Percentiles rank a stretch among this genome's conserved stretches.
Conservation (phyloP, 306 rosid species). For the Castanea sativa region DNA sequence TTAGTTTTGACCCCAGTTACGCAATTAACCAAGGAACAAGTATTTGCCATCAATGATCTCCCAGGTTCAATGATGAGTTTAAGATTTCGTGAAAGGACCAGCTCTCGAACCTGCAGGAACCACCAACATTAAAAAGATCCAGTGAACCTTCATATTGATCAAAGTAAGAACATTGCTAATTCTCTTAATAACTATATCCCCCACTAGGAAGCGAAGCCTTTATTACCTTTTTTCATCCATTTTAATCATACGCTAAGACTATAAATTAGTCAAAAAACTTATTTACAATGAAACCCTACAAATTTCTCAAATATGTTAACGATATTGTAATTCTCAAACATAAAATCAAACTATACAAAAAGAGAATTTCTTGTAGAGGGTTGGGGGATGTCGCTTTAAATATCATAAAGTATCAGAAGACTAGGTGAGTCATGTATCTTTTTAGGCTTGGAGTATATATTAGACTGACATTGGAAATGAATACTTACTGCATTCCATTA, state of each 20-base stretch:
- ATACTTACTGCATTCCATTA: background rate
- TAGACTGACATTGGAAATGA: background rate
- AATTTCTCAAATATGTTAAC: background rate
- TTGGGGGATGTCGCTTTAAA: background rate
- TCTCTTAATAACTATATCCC: background rate
- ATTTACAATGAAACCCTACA: background rate
- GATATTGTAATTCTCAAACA: background rate
- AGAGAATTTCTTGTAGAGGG: background rate
- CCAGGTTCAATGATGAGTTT: conserved; percentile 97
- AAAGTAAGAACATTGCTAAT: background rate
- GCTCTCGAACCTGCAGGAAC: conserved; percentile 65
- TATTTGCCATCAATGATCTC: conserved; percentile 91
- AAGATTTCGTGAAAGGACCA: conserved; percentile 74
- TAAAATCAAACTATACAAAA: background rate
- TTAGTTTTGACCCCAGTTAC: conserved; percentile 96
- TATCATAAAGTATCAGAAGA: background rate
- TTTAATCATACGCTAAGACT: background rate
- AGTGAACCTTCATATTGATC: background rate
- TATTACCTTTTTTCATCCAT: background rate
- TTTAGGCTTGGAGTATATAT: background rate
- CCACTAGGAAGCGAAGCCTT: background rate
- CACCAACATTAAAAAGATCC: background rate
- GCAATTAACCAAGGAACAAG: conserved; percentile 88
- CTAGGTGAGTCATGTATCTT: background rate
- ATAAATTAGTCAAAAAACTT: background rate